Evolutionary conservation across 2,329 filamentous ascomycete species (phyloP).

Genomic region (Periconia macrospinosa): DNA sequence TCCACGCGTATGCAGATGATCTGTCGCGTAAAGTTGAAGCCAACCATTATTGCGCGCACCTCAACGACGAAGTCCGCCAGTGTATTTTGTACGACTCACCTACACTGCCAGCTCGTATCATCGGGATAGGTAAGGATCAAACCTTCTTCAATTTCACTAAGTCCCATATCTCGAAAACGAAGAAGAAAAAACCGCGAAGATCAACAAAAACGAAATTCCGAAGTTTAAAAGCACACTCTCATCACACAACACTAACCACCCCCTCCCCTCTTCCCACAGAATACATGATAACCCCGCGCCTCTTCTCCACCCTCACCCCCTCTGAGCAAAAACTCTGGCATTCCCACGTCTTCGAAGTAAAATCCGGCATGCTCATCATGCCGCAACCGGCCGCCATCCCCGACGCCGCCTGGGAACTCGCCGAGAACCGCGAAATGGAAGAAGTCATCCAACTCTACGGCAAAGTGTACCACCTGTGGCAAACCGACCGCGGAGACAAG

Average conservation of each 20-base stretch:
- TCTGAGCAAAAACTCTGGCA: constrained; percentile 81
- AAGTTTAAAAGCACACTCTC: background rate
- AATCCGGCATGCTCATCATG: constrained; percentile 79
- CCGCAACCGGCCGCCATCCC: constrained; percentile 62
- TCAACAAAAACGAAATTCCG: too few relatives aligned
- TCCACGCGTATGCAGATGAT: constrained; percentile 79
- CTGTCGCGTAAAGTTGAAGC: constrained; percentile 70
- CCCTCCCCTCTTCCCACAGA: constrained; percentile 47
- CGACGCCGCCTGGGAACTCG: constrained; percentile 68
- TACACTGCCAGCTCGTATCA: constrained; percentile 67
- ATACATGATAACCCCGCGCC: constrained; percentile 76
- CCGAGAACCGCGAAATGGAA: constrained; percentile 81
- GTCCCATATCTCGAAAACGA: background rate
- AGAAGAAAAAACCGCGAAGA: too few relatives aligned
- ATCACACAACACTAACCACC: background rate
- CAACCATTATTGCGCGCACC: constrained; percentile 82
- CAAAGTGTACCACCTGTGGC: constrained; percentile 86
- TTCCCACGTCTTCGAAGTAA: constrained; percentile 73
- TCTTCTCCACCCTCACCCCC: constrained; percentile 66
- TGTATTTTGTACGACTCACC: constrained; percentile 82
- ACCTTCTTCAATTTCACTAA: background rate
- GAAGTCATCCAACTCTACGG: constrained; percentile 75
- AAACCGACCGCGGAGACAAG: constrained; percentile 72
- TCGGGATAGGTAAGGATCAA: constrained; percentile 60
- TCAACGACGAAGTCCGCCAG: constrained; percentile 78